Percentiles rank a stretch among this genome's conserved stretches.
These are phyloP conservation scores for Acorus gramineus DNA, from an alignment of 106 monocot species.

Conservation along the genomic window DNA sequence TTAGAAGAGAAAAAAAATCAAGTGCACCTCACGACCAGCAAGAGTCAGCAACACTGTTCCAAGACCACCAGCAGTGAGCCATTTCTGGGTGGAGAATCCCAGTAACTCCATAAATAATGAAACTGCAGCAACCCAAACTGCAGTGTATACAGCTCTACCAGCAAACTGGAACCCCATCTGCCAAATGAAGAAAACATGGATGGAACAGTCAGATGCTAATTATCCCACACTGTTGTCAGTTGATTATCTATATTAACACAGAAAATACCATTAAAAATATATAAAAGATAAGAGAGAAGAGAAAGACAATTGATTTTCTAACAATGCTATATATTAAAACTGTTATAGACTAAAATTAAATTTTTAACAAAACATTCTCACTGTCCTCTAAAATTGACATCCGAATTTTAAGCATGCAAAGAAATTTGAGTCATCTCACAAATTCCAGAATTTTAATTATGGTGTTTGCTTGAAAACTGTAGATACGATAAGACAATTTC, in stretches of 20 bases:
- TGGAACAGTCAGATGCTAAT: not conserved
- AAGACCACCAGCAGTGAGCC: conserved; percentile 97
- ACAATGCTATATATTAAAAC: not conserved
- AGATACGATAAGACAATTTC: too few relatives aligned
- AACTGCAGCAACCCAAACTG: conserved; percentile 86
- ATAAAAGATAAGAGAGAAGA: too few relatives aligned
- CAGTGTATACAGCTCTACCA: conserved; percentile 74
- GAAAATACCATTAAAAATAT: too few relatives aligned
- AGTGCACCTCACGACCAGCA: conserved; percentile 93
- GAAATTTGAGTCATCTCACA: too few relatives aligned
- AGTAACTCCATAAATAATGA: conserved; percentile 95
- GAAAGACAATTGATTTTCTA: too few relatives aligned
- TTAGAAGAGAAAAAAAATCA: not conserved
- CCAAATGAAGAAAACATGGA: conserved; percentile 1
- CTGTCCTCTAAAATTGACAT: too few relatives aligned
- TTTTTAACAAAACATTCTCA: too few relatives aligned
- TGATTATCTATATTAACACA: too few relatives aligned
- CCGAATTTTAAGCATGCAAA: too few relatives aligned
- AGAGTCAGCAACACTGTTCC: conserved; percentile 93
- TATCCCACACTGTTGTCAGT: too few relatives aligned
- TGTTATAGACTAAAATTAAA: not conserved
- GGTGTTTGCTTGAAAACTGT: too few relatives aligned
- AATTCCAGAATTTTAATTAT: too few relatives aligned
- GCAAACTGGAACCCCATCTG: conserved; percentile 97
- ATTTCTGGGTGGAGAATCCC: conserved; percentile 92